Conservation (phyloP, 2,329 filamentous ascomycete genomes). For the Aurifilum marmelostoma region DNA sequence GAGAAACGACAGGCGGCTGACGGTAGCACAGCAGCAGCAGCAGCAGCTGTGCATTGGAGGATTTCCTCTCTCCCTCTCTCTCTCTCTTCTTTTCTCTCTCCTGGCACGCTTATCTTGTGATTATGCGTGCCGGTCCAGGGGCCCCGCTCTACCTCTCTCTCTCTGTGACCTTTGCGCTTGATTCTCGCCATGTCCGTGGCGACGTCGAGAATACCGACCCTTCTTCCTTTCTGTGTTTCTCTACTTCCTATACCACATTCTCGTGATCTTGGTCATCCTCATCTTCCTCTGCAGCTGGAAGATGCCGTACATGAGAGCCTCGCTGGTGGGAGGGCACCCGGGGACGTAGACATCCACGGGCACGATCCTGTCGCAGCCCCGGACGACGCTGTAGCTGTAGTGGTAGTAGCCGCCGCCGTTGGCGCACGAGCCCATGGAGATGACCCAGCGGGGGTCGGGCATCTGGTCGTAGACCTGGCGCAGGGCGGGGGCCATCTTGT, state of each 20-base stretch:
- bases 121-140: not conserved
- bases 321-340: slow-evolving; percentile 58
- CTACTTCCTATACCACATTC: slow-evolving; percentile 58
- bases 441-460: slow-evolving; percentile 85
- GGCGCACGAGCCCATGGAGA: slow-evolving; percentile 72
- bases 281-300: slow-evolving; percentile 74
- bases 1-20: not conserved
- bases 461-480: slow-evolving; percentile 95
- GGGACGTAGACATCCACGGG: slow-evolving; percentile 72
- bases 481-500: slow-evolving; percentile 93
- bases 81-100: not conserved
- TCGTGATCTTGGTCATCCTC: slow-evolving; percentile 50
- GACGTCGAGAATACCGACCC: not conserved
- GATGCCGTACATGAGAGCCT: slow-evolving; percentile 58
- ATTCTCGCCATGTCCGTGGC: not conserved
- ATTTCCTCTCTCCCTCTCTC: not conserved
- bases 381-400: slow-evolving; percentile 69
- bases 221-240: not conserved
- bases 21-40: slow-evolving; percentile 12
- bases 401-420: slow-evolving; percentile 77
- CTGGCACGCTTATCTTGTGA: not conserved
- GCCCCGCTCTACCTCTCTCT: no score
- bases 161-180: not conserved
- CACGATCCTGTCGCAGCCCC: slow-evolving; percentile 67
- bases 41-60: slow-evolving; percentile 12